phyloP scores from a whole-genome alignment of 768 basidiomycete genomes.

The Mycena crocata region DNA sequence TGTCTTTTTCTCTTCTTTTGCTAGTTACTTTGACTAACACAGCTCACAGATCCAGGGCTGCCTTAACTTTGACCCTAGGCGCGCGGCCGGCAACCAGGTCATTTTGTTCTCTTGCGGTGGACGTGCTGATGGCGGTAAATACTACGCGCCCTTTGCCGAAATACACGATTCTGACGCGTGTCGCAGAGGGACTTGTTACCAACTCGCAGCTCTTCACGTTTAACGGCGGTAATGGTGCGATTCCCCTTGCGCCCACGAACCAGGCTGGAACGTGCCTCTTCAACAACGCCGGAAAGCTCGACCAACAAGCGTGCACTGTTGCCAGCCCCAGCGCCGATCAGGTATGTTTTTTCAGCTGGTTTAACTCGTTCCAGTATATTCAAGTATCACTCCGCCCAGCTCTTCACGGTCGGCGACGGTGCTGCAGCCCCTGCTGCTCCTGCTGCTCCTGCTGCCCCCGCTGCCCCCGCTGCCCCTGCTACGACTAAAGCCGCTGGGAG shows the following conservation, averaged over 20 bases:
- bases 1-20: neutral
- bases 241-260: constrained; percentile 29
- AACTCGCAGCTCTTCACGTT: constrained; percentile 37
- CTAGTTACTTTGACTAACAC: neutral
- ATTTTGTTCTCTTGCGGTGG: constrained; percentile 29
- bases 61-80: constrained; percentile 38
- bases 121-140: constrained; percentile 16
- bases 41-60: constrained; percentile 32
- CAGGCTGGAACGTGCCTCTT: constrained; percentile 27
- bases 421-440: neutral
- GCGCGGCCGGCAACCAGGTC: constrained; percentile 36
- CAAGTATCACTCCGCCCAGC: too few species aligned
- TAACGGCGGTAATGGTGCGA: constrained; percentile 5
- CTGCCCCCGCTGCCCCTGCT: neutral
- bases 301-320: constrained; percentile 21
- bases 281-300: constrained; percentile 31
- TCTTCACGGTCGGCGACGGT: constrained; percentile 33
- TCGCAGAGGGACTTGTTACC: constrained; percentile 25
- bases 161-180: too few species aligned
- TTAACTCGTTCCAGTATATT: too few species aligned
- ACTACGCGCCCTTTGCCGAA: too few species aligned
- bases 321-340: constrained; percentile 15
- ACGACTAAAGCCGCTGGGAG: too few species aligned
- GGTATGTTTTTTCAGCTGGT: neutral
- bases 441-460: neutral